A percentile compares a stretch with the other conserved stretches of the same genome.
Evolutionary conservation across 1,139 yeast species (phyloP).

Genomic region (Saccharomyces hybrid): DNA sequence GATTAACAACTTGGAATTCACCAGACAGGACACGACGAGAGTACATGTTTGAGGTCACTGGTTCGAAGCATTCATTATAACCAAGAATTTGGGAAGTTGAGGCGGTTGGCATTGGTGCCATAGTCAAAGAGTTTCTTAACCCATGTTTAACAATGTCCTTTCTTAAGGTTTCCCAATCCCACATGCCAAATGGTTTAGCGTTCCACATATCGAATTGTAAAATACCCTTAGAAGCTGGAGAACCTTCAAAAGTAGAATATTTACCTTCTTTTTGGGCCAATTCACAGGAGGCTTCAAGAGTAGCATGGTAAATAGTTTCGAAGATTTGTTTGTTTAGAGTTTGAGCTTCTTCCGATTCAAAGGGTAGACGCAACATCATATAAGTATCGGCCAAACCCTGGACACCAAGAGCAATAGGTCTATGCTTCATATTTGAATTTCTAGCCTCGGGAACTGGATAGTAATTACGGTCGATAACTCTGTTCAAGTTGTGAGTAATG

Average conservation of each 20-base stretch:
- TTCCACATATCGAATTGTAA: conserved; percentile 80
- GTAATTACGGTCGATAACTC: conserved; percentile 66
- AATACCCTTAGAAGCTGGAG: conserved; percentile 75
- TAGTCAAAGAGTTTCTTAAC: conserved; percentile 69
- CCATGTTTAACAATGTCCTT: conserved; percentile 54
- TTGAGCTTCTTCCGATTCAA: conserved; percentile 68
- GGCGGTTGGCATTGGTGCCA: conserved; percentile 95
- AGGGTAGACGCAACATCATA: conserved; percentile 66
- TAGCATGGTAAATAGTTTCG: conserved; percentile 85
- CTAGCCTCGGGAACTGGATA: conserved; percentile 72
- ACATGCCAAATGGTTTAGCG: conserved; percentile 53
- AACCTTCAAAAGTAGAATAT: conserved; percentile 61
- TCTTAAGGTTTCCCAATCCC: conserved; percentile 69
- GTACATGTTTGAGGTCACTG: conserved; percentile 81
- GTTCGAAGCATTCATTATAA: conserved; percentile 86
- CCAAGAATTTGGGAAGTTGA: conserved; percentile 89
- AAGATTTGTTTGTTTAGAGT: conserved; percentile 69
- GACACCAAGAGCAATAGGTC: conserved; percentile 86
- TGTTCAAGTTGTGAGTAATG: conserved; percentile 64
- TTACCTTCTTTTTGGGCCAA: conserved; percentile 59
- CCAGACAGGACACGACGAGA: conserved; percentile 83
- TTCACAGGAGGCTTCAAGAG: conserved; percentile 72
- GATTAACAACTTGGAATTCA: conserved; percentile 83
- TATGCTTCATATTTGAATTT: conserved; percentile 60
- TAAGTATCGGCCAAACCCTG: conserved; percentile 89